Evolutionary conservation across 805 yeast species (phyloP).

Genomic region (Cyberlindnera americana): DNA sequence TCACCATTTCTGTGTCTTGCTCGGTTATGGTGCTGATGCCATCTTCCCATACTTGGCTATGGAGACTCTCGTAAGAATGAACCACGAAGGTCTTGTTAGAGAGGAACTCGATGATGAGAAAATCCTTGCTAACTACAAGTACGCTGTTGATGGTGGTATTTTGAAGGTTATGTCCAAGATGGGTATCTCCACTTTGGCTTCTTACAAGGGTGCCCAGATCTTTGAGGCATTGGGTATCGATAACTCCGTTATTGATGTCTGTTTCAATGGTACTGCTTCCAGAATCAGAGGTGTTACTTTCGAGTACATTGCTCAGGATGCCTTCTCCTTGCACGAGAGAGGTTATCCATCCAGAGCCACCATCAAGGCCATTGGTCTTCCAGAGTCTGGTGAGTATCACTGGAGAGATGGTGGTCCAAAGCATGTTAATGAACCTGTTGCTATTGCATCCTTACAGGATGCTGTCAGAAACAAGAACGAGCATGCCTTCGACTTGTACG

Average conservation of each 20-base stretch:
- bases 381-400: conserved; percentile 96
- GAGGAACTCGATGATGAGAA: conserved; percentile 52
- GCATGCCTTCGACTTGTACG: conserved; percentile 84
- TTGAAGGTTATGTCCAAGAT: conserved; percentile 97
- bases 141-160: conserved; percentile 86
- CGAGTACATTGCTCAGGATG: conserved; percentile 95
- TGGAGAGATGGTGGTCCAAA: conserved; percentile 99
- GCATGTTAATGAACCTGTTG: conserved; percentile 91
- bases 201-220: conserved; percentile 99
- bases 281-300: conserved; percentile 94
- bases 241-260: conserved; percentile 89
- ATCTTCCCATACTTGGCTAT: conserved; percentile 90
- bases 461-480: conserved; percentile 98
- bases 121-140: conserved; percentile 73
- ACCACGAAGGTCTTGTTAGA: conserved; percentile 69
- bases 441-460: conserved; percentile 93
- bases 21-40: conserved; percentile 98
- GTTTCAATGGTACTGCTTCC: conserved; percentile 97
- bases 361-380: conserved; percentile 64
- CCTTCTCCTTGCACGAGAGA: conserved; percentile 87
- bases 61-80: conserved; percentile 84
- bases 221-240: conserved; percentile 96
- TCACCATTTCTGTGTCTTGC: conserved; percentile 89
- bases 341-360: conserved; percentile 82
- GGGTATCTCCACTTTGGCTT: conserved; percentile 98